Base-by-base conservation (phyloP, 176 grass and related monocot genomes). In the Alopecurus myosuroides region DNA sequence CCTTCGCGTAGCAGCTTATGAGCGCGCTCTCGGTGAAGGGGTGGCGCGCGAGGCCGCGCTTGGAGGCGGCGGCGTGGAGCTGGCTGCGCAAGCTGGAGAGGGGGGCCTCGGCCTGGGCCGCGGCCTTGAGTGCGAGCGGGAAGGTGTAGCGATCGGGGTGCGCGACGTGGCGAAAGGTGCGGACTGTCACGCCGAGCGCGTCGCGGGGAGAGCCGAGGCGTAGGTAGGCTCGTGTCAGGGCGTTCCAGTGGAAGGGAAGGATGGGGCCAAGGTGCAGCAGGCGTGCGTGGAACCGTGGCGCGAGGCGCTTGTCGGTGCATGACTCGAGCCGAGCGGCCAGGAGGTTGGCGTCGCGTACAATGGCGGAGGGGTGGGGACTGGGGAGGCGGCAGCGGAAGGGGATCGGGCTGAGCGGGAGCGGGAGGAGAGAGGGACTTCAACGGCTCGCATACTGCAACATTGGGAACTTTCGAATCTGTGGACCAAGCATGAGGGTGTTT, bases 11-110 rank as follows among this genome's bases (percentile, higher is more conserved):
- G 4, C 33, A 18, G 61, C 51, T 84, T 50, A 88, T 77, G 74
- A 90, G 73, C 6, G 81, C 85, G 91, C 85, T 90, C 88, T 90
- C 79, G 8, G 84, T 84, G 85, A 81, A 89, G 20, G 79, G 71
- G 29, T 87, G 76, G 58, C 55, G 18, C 23, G 60, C 85, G 29
- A 89, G 85, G 8, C 77, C 81, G 61, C 62, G 60, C 69, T 93
- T 90, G 50, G 71, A 41, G 39, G 85, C 39, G 18, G 82, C 23
- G 26, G 82, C 50, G 39, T 88, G 88, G 8, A 93, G 85, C 85
- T 93, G 82, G 28, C 19, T 8, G 57, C 53, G 66, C 39, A 89
- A 41, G 3, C 37, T 65, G 12, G 76, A 65, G 2, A 25, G 66
- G 3, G 64, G 25, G 7, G 40, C 4, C 23, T 60, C 50, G 46